Base-by-base conservation (phyloP, 441 rosid genomes). In the Dalechampia spathulata region DNA sequence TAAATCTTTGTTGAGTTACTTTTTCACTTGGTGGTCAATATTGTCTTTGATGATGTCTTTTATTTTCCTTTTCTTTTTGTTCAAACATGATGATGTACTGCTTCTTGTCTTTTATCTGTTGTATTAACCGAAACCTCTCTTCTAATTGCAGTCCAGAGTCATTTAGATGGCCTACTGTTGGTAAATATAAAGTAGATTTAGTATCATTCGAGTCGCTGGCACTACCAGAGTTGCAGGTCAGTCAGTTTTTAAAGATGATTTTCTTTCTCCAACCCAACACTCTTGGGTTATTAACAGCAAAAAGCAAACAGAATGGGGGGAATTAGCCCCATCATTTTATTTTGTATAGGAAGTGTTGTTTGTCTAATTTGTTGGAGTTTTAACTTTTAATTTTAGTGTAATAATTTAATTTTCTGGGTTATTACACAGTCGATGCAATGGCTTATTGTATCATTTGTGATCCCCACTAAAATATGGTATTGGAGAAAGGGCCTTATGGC, bases 181-280 rank as follows among this genome's bases (percentile, higher is more conserved):
- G 91, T 53, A 86, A 71, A 63, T 86, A 78, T 63, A 83, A 71
- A 69, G 91, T 86, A 19, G 89, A 86, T 57, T 32, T 78, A 36
- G 68, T 77, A 32, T 82, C 91, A 7, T 86, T 86, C 19, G 91
- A 86, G 64, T 74, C 91, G 0, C 40, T 86, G 26, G 83, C 82
- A 21, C 69, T 83, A 73, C 91, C 95, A 0, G 69, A 76, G 71
- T 65, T 83, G 75, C 84, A 83, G 95, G 88, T 83, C 41, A 47
- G 61, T 1, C 43, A 30, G 17, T 25, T 55, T 8, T 49, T 25
- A 20, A n/a, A 6, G 12, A 14, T 40, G 40, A 6, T 23, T 22
- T n/a, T 38, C 4, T 56, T 37, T 26, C 6, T 38, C 12, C 16
- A 5, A 9, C 23, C 21, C 12, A 19, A 17, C 16, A 2, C 13